Evolutionary conservation across 495 filamentous ascomycete genomes (phyloP).

Genomic region (Cenococcum geophilum): DNA sequence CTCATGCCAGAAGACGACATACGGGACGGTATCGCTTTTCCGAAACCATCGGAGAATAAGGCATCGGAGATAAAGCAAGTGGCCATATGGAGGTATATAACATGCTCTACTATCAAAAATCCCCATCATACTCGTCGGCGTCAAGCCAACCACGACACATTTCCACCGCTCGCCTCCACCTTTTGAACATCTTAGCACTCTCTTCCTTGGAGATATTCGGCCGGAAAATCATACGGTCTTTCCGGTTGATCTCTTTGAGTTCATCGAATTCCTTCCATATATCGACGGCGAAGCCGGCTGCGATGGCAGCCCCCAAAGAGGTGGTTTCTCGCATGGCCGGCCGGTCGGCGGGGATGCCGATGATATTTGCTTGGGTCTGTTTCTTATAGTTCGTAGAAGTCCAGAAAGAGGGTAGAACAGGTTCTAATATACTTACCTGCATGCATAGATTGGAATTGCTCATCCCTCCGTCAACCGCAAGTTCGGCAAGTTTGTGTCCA

Average conservation of each 20-base stretch:
- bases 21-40: no score
- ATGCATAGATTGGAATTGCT: slow-evolving; percentile 90
- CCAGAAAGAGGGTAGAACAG: slow-evolving; percentile 7
- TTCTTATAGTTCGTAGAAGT: slow-evolving; percentile 13
- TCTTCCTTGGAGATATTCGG: slow-evolving; percentile 57
- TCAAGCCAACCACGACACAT: slow-evolving; percentile 83
- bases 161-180: slow-evolving; percentile 82
- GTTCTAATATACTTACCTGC: slow-evolving; percentile 53
- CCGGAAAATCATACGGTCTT: slow-evolving; percentile 66
- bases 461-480: slow-evolving; percentile 93
- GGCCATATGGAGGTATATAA: slow-evolving; percentile 23
- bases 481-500: slow-evolving; percentile 62
- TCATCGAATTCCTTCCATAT: slow-evolving; percentile 79
- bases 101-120: slow-evolving; percentile 31
- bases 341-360: slow-evolving; percentile 78
- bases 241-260: slow-evolving; percentile 69
- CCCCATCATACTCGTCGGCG: slow-evolving; percentile 40
- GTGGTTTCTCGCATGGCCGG: slow-evolving; percentile 93
- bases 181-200: slow-evolving; percentile 63
- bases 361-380: slow-evolving; percentile 83
- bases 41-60: background rate
- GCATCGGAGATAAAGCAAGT: slow-evolving; percentile 20
- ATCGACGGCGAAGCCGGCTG: slow-evolving; percentile 78
- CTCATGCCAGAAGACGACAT: background rate
- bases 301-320: slow-evolving; percentile 87